Evolutionary conservation across 2,329 filamentous ascomycete species (phyloP), one percentile per base, ranked within the genome.

Genomic region (Tetracladium maxilliforme): DNA sequence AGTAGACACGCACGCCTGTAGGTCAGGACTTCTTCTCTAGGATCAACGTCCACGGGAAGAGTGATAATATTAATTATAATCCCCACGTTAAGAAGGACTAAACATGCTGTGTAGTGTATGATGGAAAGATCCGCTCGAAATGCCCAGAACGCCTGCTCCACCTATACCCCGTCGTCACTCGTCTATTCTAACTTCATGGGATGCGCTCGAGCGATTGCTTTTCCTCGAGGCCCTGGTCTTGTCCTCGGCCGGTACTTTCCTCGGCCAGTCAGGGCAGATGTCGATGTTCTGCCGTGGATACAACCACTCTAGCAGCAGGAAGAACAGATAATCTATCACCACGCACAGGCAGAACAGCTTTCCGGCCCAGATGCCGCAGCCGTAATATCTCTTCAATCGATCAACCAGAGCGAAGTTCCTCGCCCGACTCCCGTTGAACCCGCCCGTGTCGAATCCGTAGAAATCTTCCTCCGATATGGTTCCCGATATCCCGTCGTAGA

Each of bases 331-430:
- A 50, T 98, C 90, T 25, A 98, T 76, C 29, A 95, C 73, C 8
- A 86, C 86, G 35, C 87, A 94, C 2, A 98, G 59, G 42, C 90
- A 94, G 43, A 98, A 98, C 7, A 98, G 60, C 52, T 98, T 98
- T 18, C 90, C 90, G 1, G 90, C 90, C 90, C 90, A 98, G 24
- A 95, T 87, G 17, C 90, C 90, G 44, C 92, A 98, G 7, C 90
- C 90, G 43, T 94, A 98, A 51, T 98, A 98, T 30, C 90, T 63
- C 54, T 98, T 98, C 12, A 98, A 55, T 12, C 90, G 70, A 46
- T 98, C 90, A 34, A 98, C 94, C 22, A 98, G 65, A 6, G 87
- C 81, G 44, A 93, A 92, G 40, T 82, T 87, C 39, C 82, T 79
- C 7, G 83, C 72, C n/a, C n/a, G n/a, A n/a, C n/a, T n/a, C 6